phyloP scores from a whole-genome alignment of 495 filamentous ascomycete species.

The Daldinia childiae region DNA sequence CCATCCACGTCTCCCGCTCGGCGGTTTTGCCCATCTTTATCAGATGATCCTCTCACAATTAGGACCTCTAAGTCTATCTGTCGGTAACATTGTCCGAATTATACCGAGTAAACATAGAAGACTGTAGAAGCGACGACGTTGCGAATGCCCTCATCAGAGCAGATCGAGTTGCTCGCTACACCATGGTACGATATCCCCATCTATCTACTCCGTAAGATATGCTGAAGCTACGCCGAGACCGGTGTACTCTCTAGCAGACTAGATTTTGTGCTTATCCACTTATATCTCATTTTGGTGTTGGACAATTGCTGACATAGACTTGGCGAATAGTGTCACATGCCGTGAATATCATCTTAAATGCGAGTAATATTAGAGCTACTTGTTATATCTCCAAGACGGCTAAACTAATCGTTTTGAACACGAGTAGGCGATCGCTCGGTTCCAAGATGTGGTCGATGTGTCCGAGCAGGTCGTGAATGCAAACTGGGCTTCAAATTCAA shows the following conservation, averaged over 20 bases:
- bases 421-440: slow-evolving; percentile 54
- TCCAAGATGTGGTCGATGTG: slow-evolving; percentile 55
- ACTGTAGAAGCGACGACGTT: slow-evolving; percentile 19
- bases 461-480: slow-evolving; percentile 45
- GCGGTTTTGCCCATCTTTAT: slow-evolving; percentile 44
- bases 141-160: slow-evolving; percentile 48
- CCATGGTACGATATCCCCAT: slow-evolving; percentile 40
- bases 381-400: neutral
- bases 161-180: slow-evolving; percentile 43
- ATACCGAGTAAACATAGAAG: slow-evolving; percentile 9
- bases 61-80: neutral
- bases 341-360: slow-evolving; percentile 60
- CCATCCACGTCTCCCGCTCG: slow-evolving; percentile 30
- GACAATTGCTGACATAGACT: slow-evolving; percentile 33
- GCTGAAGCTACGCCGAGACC: neutral
- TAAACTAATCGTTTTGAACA: neutral
- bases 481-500: slow-evolving; percentile 48
- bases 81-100: slow-evolving; percentile 25
- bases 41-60: slow-evolving; percentile 19
- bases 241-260: neutral
- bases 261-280: neutral
- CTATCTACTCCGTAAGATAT: neutral
- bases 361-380: slow-evolving; percentile 22
- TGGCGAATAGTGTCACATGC: slow-evolving; percentile 52
- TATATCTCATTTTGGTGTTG: neutral